Percentiles rank a stretch among this genome's conserved stretches.
Evolutionary conservation across 169 alveolate species (phyloP).

Genomic region (Eimeria maxima): DNA sequence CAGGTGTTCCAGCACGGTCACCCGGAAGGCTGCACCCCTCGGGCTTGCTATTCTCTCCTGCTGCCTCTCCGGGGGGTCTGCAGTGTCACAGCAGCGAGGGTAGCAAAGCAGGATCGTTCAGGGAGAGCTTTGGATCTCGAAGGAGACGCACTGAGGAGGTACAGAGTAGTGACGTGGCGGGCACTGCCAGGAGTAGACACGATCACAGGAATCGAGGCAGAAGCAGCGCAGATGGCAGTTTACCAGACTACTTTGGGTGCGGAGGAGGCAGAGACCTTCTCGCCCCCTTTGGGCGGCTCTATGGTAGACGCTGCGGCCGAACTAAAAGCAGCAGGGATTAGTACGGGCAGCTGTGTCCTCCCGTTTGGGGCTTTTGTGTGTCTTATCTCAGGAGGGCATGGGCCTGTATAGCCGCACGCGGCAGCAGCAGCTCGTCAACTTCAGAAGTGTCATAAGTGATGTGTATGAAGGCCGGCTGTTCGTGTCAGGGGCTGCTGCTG

Average conservation of each 20-base stretch:
- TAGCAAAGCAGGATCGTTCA: slow-evolving; percentile 34
- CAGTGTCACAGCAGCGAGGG: slow-evolving; percentile 36
- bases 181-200: background rate
- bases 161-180: background rate
- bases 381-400: slow-evolving; percentile 62
- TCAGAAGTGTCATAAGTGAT: slow-evolving; percentile 60
- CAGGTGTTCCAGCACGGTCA: slow-evolving; percentile 34
- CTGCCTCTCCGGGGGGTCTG: slow-evolving; percentile 56
- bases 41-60: slow-evolving; percentile 30
- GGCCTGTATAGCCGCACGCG: slow-evolving; percentile 75
- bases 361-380: slow-evolving; percentile 3
- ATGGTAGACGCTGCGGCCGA: background rate
- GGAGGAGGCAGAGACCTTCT: background rate
- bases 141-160: slow-evolving; percentile 71
- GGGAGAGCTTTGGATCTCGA: slow-evolving; percentile 14
- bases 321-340: background rate
- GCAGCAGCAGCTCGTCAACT: slow-evolving; percentile 71
- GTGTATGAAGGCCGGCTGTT: slow-evolving; percentile 64
- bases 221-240: background rate
- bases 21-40: slow-evolving; percentile 19
- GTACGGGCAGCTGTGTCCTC: background rate
- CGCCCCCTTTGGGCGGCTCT: background rate
- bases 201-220: background rate
- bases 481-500: slow-evolving; percentile 75
- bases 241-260: background rate